Evolutionary conservation across 2,329 filamentous ascomycete species (phyloP).

Genomic region (Trichoderma sp.): DNA sequence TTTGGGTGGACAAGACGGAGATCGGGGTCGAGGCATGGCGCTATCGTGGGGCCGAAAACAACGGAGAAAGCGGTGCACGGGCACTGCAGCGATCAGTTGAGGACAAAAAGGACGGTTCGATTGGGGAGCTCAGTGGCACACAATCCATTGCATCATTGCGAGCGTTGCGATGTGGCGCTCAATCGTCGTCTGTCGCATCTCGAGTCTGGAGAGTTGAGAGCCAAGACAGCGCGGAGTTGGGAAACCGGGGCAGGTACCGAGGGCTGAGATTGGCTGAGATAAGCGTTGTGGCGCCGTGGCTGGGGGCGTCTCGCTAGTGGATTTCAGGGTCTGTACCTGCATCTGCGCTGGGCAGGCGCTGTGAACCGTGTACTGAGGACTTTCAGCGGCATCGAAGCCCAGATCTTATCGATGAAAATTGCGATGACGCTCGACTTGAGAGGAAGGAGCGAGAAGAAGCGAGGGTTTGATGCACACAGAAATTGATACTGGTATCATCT

Average conservation of each 20-base stretch:
- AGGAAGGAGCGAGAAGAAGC: background rate
- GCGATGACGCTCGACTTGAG: background rate
- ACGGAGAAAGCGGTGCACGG: background rate
- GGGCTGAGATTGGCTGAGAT: background rate
- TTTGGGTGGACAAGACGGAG: conserved; percentile 40
- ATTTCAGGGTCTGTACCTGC: background rate
- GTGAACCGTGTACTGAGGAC: background rate
- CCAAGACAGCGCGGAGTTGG: background rate
- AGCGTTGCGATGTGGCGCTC: background rate
- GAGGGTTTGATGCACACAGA: background rate
- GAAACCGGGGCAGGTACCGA: background rate
- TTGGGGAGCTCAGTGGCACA: background rate
- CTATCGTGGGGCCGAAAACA: conserved; percentile 33
- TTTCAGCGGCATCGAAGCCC: background rate
- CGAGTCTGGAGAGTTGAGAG: background rate
- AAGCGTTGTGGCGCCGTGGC: background rate
- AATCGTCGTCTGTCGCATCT: background rate
- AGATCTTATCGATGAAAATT: background rate
- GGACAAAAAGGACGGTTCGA: too few relatives aligned
- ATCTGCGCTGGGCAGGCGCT: background rate
- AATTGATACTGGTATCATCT: background rate
- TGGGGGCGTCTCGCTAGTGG: background rate
- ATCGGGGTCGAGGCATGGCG: conserved; percentile 34
- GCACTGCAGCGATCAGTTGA: background rate
- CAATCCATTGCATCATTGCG: background rate